Percentiles rank a stretch among this genome's conserved stretches.
phyloP scores from a whole-genome alignment of 345 rosid genomes.

The Populus alba region DNA sequence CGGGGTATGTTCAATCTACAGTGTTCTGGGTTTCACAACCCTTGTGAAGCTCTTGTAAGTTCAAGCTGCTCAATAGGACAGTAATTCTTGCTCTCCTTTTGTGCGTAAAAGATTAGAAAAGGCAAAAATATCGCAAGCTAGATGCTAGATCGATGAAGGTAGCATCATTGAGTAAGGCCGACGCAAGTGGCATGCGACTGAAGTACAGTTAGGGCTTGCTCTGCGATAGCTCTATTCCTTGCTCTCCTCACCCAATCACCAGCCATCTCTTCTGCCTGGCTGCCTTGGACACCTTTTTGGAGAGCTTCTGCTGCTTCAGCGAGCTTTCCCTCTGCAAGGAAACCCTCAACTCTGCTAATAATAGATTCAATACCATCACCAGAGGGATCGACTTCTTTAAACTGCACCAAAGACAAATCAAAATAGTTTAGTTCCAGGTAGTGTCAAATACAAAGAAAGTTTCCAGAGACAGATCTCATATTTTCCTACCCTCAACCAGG shows the following conservation, averaged over 20 bases:
- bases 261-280: conserved; percentile 72
- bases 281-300: conserved; percentile 84
- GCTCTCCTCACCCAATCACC: conserved; percentile 69
- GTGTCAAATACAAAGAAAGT: neutral
- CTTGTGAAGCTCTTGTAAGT: neutral
- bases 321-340: conserved; percentile 77
- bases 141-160: neutral
- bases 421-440: neutral
- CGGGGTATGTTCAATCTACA: neutral
- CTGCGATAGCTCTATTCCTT: conserved; percentile 80
- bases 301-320: conserved; percentile 85
- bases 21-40: conserved; percentile 2
- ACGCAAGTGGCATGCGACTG: conserved; percentile 84
- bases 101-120: neutral
- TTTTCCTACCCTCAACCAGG: conserved; percentile 74
- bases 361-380: conserved; percentile 74
- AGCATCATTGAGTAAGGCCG: conserved; percentile 49
- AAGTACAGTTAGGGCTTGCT: conserved; percentile 78
- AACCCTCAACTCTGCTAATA: conserved; percentile 63
- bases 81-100: neutral
- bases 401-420: conserved; percentile 32
- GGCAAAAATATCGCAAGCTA: neutral
- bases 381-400: conserved; percentile 59
- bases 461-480: conserved; percentile 1
- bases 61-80: neutral